phyloP scores from a whole-genome alignment of 305 asterid species.

The Plantago rigida region DNA sequence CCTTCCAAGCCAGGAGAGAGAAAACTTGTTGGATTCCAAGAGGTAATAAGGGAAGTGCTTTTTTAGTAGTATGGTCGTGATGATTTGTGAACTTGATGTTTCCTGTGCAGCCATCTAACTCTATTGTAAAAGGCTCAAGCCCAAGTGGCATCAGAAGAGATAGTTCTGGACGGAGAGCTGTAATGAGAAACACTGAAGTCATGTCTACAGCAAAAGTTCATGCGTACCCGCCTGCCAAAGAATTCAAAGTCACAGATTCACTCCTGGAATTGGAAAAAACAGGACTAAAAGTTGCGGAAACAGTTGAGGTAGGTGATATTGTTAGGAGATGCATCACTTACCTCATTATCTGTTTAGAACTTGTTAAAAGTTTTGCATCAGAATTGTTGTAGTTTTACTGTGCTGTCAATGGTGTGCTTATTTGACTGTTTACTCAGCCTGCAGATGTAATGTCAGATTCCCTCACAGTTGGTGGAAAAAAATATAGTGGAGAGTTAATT shows the following conservation, averaged over 20 bases:
- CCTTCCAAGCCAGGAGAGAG: constrained; percentile 15
- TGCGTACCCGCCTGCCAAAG: constrained; percentile 3
- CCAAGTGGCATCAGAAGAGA: constrained; percentile 19
- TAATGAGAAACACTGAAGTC: constrained; percentile 20
- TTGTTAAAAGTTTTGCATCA: constrained; percentile 3
- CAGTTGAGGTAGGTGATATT: constrained; percentile 27
- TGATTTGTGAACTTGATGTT: constrained; percentile 6
- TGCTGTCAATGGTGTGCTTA: constrained; percentile 4
- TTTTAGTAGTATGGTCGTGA: background rate
- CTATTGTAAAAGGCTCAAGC: constrained; percentile 27
- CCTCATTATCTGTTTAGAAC: constrained; percentile 2
- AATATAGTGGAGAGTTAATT: constrained; percentile 23
- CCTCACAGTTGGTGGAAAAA: constrained; percentile 18
- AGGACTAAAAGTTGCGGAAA: constrained; percentile 22
- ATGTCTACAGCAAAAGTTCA: constrained; percentile 14
- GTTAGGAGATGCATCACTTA: constrained; percentile 1
- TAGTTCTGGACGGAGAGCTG: constrained; percentile 23
- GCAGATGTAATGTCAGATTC: constrained; percentile 26
- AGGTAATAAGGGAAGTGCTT: constrained; percentile 16
- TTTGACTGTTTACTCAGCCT: constrained; percentile 21
- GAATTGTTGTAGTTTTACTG: background rate
- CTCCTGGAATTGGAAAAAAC: constrained; percentile 11
- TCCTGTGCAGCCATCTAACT: constrained; percentile 25
- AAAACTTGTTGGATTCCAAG: background rate
- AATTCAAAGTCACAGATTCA: constrained; percentile 24